phyloP scores from a whole-genome alignment of 441 rosid genomes.

The Dalechampia spathulata region DNA sequence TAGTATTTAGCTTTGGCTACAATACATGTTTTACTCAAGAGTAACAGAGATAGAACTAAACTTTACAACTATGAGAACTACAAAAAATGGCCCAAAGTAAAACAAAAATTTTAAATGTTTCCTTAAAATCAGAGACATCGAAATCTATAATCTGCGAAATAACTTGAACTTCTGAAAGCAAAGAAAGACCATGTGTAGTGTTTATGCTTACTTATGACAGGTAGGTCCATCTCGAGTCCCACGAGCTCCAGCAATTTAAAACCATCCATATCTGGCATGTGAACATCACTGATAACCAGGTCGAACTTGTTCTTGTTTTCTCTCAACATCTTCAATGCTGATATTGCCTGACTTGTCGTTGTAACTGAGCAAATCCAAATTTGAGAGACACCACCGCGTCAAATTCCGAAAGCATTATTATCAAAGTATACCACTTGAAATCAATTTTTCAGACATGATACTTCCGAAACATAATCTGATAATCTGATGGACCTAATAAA shows the following conservation, averaged over 20 bases:
- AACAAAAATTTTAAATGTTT: neutral
- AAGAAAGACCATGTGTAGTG: constrained; percentile 12
- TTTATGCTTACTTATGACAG: constrained; percentile 54
- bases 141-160: neutral
- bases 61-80: too few relatives aligned
- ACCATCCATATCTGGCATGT: constrained; percentile 98
- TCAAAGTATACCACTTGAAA: constrained; percentile 8
- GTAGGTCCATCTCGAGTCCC: constrained; percentile 98
- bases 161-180: constrained; percentile 8
- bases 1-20: neutral
- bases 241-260: constrained; percentile 89
- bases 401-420: constrained; percentile 13
- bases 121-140: neutral
- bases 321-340: constrained; percentile 75
- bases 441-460: neutral
- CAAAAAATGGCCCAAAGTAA: neutral
- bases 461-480: too few relatives aligned
- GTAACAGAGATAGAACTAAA: neutral
- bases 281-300: constrained; percentile 93
- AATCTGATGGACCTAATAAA: constrained; percentile 1
- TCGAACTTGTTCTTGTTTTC: constrained; percentile 74
- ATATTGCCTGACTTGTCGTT: constrained; percentile 59
- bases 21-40: too few relatives aligned
- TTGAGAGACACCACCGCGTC: constrained; percentile 8
- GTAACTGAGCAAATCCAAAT: constrained; percentile 60